Evolutionary conservation across 106 monocot genomes (phyloP), one percentile per base, ranked within the genome.

Genomic region (Phalaenopsis aphrodite): DNA sequence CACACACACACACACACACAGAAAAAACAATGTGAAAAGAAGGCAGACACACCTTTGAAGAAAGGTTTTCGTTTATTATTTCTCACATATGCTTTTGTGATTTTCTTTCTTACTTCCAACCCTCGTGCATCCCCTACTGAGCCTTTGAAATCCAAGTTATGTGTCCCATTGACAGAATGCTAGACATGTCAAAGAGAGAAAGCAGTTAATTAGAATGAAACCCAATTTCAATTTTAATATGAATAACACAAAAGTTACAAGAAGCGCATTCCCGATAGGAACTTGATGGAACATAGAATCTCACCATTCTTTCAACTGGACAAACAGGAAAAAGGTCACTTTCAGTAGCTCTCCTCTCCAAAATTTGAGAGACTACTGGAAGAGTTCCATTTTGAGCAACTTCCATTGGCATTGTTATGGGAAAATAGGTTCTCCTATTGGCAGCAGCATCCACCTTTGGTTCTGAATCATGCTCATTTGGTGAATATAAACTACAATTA

Each of bases 81-180:
- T 61, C 61, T 61, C n/a, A 61, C 61, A 61, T 61, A 61, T 61
- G 61, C 61, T 21, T 21, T 61, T 61, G 61, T 61, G 21, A 61
- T 19, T 61, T 61, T 61, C 16, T 19, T 21, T n/a, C 16, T 61
- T 61, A 21, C 7, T n/a, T 61, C n/a, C 61, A 61, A 18, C 2
- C 61, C 61, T 61, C 61, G 19, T 17, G 7, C 61, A 61, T 61
- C 61, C 21, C 17, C 17, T 17, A 17, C 6, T 17, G 61, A 61
- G 21, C 61, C 61, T 3, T 61, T 61, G 16, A 19, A 61, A 61
- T 30, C 30, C 30, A 30, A 30, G 30, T 30, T 30, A 30, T 30
- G 30, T 30, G 30, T 30, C 30, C 30, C 30, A 30, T 30, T 30
- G 30, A 30, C 30, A 0, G 30, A 30, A 30, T 30, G 30, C 30